Conservation (phyloP, 2,329 filamentous ascomycete species). For the Trichoderma sp. region DNA sequence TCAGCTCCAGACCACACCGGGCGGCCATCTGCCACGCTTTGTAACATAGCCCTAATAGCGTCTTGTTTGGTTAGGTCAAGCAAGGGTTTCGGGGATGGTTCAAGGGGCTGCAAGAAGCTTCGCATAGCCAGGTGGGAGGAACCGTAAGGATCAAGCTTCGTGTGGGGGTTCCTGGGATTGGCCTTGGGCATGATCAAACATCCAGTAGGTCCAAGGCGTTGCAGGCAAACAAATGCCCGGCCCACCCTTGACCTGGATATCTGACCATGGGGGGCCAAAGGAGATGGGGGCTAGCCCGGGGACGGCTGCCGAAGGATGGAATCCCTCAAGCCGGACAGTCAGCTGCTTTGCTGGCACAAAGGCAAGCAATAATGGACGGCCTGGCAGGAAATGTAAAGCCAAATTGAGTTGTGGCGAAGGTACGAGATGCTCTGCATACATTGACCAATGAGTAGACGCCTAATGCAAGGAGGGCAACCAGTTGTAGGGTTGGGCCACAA, state of each 20-base stretch:
- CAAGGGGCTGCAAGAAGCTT: slow-evolving; percentile 11
- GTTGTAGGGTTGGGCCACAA: neutral
- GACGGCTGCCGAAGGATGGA: neutral
- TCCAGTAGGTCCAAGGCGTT: neutral
- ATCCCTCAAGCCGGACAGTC: neutral
- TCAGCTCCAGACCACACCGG: neutral
- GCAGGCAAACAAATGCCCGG: neutral
- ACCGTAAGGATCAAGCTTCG: slow-evolving; percentile 5
- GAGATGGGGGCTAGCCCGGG: slow-evolving; percentile 3
- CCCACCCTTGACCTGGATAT: neutral
- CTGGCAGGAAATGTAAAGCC: neutral
- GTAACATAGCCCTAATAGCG: slow-evolving; percentile 16
- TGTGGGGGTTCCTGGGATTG: slow-evolving; percentile 16
- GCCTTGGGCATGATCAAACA: neutral
- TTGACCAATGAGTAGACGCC: slow-evolving; percentile 8
- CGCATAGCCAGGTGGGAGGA: neutral
- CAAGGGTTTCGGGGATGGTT: neutral
- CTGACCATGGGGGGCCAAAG: neutral
- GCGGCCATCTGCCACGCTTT: neutral
- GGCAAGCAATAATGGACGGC: neutral
- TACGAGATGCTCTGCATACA: neutral
- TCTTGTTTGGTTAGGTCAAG: neutral
- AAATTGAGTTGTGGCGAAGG: neutral
- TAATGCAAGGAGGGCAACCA: neutral
- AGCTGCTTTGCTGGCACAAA: neutral